These are phyloP conservation scores for Teratosphaeria destructans DNA, from an alignment of 2,329 filamentous ascomycete genomes.

Conservation along the genomic window DNA sequence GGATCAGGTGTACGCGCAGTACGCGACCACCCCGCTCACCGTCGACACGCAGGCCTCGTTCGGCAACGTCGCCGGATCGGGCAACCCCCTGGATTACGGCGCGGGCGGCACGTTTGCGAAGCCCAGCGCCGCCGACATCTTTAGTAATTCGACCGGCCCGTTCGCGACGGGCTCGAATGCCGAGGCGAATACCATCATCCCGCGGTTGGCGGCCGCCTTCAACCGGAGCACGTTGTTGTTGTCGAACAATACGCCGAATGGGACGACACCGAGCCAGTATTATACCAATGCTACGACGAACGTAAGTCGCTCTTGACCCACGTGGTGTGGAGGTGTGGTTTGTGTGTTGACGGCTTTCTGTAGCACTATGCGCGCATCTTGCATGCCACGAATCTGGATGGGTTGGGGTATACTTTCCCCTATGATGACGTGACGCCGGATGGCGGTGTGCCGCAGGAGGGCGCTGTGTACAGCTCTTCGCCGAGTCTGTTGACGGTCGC, in stretches of 20 bases:
- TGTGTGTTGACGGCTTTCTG: neutral
- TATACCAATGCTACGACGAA: slow-evolving; percentile 21
- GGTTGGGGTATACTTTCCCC: slow-evolving; percentile 54
- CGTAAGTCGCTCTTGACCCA: slow-evolving; percentile 9
- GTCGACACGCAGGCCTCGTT: slow-evolving; percentile 55
- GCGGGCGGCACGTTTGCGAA: slow-evolving; percentile 43
- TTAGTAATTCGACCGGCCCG: slow-evolving; percentile 55
- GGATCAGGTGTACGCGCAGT: slow-evolving; percentile 41
- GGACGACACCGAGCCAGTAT: slow-evolving; percentile 18
- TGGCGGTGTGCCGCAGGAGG: slow-evolving; percentile 33
- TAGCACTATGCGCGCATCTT: slow-evolving; percentile 26
- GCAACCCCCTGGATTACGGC: slow-evolving; percentile 30
- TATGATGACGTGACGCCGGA: slow-evolving; percentile 58
- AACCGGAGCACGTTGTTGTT: slow-evolving; percentile 60
- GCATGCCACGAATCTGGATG: slow-evolving; percentile 41
- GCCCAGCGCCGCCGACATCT: slow-evolving; percentile 53
- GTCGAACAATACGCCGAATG: slow-evolving; percentile 27
- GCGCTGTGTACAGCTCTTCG: slow-evolving; percentile 21
- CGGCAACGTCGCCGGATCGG: slow-evolving; percentile 36
- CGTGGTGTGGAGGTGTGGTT: neutral
- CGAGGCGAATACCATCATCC: slow-evolving; percentile 50
- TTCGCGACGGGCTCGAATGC: slow-evolving; percentile 39
- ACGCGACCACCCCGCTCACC: slow-evolving; percentile 30
- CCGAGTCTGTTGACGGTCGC: slow-evolving; percentile 19
- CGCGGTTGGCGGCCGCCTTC: slow-evolving; percentile 64